Conservation (phyloP, 257 asterid species). For the Primulina eburnea region DNA sequence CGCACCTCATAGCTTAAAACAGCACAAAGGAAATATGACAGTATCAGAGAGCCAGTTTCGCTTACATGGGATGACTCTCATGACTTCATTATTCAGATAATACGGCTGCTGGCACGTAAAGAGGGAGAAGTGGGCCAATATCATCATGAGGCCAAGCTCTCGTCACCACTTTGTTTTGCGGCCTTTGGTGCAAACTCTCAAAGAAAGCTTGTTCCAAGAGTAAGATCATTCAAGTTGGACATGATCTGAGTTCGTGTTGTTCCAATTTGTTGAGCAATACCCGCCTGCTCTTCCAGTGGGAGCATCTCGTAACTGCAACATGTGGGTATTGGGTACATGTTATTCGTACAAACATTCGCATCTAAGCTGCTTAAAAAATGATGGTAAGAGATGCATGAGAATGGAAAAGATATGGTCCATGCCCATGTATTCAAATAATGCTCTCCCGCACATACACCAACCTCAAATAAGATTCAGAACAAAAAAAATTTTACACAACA, state of each 20-base stretch:
- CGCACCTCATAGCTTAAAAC: background rate
- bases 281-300: conserved; percentile 75
- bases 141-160: background rate
- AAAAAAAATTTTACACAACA: background rate
- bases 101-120: background rate
- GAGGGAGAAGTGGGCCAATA: no score
- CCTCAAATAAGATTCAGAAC: background rate
- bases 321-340: background rate
- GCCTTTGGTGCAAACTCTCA: conserved; percentile 27
- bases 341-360: conserved; percentile 1
- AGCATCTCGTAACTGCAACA: conserved; percentile 83
- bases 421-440: background rate
- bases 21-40: background rate
- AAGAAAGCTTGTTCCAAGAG: conserved; percentile 74
- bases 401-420: background rate
- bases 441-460: background rate
- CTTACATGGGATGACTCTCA: background rate
- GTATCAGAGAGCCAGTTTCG: background rate
- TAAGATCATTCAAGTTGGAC: conserved; percentile 79
- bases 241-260: conserved; percentile 80
- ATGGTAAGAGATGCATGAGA: background rate
- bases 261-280: conserved; percentile 83
- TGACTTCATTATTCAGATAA: background rate
- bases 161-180: background rate
- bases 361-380: background rate